Base-by-base conservation (phyloP, 139 green algal species). In the Chlorella vulgaris region DNA sequence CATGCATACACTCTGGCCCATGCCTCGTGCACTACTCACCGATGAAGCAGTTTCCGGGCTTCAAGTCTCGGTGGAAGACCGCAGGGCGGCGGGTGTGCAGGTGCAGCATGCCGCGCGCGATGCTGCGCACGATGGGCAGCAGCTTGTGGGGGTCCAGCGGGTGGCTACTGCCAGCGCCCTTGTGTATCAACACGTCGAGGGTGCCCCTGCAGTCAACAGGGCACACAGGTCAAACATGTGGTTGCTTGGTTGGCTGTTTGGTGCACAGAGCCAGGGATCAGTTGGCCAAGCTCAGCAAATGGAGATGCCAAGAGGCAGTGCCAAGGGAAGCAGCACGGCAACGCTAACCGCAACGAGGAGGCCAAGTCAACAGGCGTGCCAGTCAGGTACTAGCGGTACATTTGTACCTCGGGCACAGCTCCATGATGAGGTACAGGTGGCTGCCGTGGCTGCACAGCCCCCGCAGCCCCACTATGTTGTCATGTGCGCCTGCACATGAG, bases 1-100 rank as follows among this genome's bases (percentile, higher is more conserved):
- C n/a, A n/a, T n/a, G n/a, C n/a, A n/a, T n/a, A n/a, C n/a, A n/a
- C n/a, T 38, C 10, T 28, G 7, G 61, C 26, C 15, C 36, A 71
- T 6, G n/a, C n/a, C n/a, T n/a, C 4, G 4, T 15, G 33, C 4
- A 13, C 4, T 7, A 21, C 47, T 5, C 70, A 78, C 70, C 89
- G 26, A 92, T 80, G 28, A 92, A 84, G 58, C 92, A 39, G 66
- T 93, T 93, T 8, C 78, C 82, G 2, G 84, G 81, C 76, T 93
- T 93, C 4, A 93, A 66, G 76, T 93, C 89, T 36, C 88, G 55
- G 84, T 98, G 94, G 68, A 98, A 74, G 58, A 98, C 94, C 60
- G 94, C 89, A 4, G 94, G 94, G 22, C 13, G 66, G 50, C 91
- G 91, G 28, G 83, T 90, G 87, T 98, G 94, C 55, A 98, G 86